Evolutionary conservation across 306 rosid genomes (phyloP).

Genomic region (Pterocarpus macrocarpus): DNA sequence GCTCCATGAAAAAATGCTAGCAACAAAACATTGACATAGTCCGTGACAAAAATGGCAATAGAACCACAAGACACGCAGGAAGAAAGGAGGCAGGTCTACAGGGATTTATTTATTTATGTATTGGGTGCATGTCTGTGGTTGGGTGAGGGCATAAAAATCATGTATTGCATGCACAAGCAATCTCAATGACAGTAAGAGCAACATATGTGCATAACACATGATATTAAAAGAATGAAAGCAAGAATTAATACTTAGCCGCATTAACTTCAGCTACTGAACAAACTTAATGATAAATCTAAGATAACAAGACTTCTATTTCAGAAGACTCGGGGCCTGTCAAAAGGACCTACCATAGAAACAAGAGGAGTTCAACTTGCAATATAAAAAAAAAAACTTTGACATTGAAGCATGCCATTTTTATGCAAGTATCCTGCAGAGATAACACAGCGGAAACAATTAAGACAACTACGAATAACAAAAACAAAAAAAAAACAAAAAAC

Average conservation of each 20-base stretch:
- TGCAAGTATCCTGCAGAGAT: slow-evolving; percentile 62
- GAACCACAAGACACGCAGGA: too few species aligned
- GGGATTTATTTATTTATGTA: too few species aligned
- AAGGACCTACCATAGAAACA: slow-evolving; percentile 56
- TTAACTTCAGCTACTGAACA: slow-evolving; percentile 1
- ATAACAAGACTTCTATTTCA: slow-evolving; percentile 26
- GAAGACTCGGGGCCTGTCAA: slow-evolving; percentile 1
- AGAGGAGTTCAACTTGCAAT: slow-evolving; percentile 51
- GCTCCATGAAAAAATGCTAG: too few species aligned
- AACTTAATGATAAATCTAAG: slow-evolving; percentile 24
- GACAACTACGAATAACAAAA: not conserved
- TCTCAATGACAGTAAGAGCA: not conserved
- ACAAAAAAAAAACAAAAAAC: not conserved
- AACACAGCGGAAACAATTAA: slow-evolving; percentile 43
- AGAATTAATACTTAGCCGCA: slow-evolving; percentile 26
- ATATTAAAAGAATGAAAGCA: slow-evolving; percentile 15
- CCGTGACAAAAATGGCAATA: too few species aligned
- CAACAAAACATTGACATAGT: too few species aligned
- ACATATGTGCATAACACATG: not conserved
- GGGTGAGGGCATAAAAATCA: too few species aligned
- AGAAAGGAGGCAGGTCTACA: too few species aligned
- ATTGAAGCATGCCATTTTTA: slow-evolving; percentile 54
- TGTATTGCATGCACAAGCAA: too few species aligned
- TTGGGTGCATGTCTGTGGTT: too few species aligned
- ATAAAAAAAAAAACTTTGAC: slow-evolving; percentile 47